Evolutionary conservation across 1,284 basidiomycete species (phyloP), one percentile per base, ranked within the genome.

Genomic region (Leccinum discolor): DNA sequence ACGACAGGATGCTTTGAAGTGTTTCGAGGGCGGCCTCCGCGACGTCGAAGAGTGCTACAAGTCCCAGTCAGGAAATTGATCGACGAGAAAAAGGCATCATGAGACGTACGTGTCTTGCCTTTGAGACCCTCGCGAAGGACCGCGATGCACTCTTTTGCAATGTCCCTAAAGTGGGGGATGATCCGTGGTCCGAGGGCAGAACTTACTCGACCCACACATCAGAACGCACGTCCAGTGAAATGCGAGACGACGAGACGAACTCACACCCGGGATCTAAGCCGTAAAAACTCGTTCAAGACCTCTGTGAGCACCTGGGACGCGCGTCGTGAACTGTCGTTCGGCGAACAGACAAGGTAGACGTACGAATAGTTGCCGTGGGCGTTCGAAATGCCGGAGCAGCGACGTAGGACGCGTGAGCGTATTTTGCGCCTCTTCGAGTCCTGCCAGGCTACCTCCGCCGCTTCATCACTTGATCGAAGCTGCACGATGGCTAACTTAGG

Each of bases 181-280:
- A 94, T 83, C 0, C 95, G 89, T 29, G 95, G 93, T 0, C 93
- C 94, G n/a, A 96, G 84, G 64, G 88, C 89, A 18, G 82, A 77
- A 29, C 93, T 94, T 58, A 69, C 47, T 47, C 32, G 16, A 54
- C 29, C 35, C 47, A 18, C 18, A 18, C 18, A 11, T 74, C 54
- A 70, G 68, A 47, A 42, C 44, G 26, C 23, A 50, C 47, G 11
- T 21, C 23, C 3, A 12, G 68, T 63, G 67, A 56, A 62, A 63
- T 32, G 42, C 16, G 40, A 63, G 29, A 42, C 8, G 56, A 50
- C 2, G 12, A 44, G 26, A 11, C 8, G 59, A 29, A 16, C 56
- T 82, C 84, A 92, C 89, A 86, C 82, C 60, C 82, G 82, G 0
- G 76, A 74, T n/a, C 86, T 73, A 14, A 95, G 82, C 16, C 90